Evolutionary conservation across 2,329 filamentous ascomycete species (phyloP), one percentile per base, ranked within the genome.

Genomic region (Phoma sp.): DNA sequence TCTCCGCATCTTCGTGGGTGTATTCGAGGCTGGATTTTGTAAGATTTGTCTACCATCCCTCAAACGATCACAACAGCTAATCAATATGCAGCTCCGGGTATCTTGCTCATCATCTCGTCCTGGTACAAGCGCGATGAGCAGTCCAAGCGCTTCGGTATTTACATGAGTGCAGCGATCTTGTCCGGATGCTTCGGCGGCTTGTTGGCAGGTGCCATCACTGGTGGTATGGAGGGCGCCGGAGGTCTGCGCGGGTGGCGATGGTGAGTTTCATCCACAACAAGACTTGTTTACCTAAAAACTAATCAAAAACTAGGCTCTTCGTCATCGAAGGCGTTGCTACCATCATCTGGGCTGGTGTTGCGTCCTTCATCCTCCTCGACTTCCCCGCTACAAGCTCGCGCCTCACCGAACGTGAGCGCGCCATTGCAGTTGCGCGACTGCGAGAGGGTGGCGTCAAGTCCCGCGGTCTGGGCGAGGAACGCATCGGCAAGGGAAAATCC

Each of bases 61-160:
- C 4, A 6, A 40, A 35, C n/a, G n/a, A 40, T 1, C 7, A n/a
- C 10, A 21, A 17, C 19, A 21, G 33, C 48, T 51, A n/a, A 51
- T 9, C 6, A 13, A 15, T 4, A 3, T 33, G 15, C 19, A 51
- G 83, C 81, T 40, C 83, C 84, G 0, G 84, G 83, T 24, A 78
- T 85, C 38, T 73, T 84, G 40, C 78, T 81, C 40, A 78, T 83
- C 21, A 76, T 87, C 6, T 84, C 82, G 0, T 84, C 78, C 0
- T 87, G 84, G 84, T 87, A 87, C 64, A 82, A 83, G 56, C 81
- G 79, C 43, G 78, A 80, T 12, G 85, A 87, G 61, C 79, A 86
- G 37, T 80, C 81, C 0, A 84, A 83, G 45, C 79, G 85, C 2
- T 83, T 84, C 39, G 82, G 78, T 7, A 69, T 87, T 1, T 86